Base-by-base conservation (phyloP, 2,329 filamentous ascomycete species). In the Fusarium paranaense region DNA sequence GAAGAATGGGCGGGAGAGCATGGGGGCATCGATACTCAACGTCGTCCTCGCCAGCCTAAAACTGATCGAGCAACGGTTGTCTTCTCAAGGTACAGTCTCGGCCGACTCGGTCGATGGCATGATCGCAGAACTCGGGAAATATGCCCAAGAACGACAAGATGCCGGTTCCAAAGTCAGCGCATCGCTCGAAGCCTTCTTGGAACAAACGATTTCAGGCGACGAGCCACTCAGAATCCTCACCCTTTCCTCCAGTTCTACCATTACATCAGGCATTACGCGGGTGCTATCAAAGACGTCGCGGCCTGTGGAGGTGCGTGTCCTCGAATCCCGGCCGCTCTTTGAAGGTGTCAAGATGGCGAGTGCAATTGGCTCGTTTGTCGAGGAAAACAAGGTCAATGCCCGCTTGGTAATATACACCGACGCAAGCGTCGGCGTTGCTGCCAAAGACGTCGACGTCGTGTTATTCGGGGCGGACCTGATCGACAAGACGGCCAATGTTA, bases 291-390 rank as follows among this genome's bases (percentile, higher is more conserved):
- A 78, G 20, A 72, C 75, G 2, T 78, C 83, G 2, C 78, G 86
- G 9, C 75, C 70, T 0, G 77, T 93, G 10, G 86, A 91, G 59
- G 80, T 94, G 20, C 87, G 86, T 6, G 83, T 94, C 33, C 84
- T 94, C 5, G 92, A 94, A 79, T 93, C 92, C 3, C 85, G 92
- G 1, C 92, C 92, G 0, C 84, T 91, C 1, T 93, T 87, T 72
- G 91, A 94, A 81, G 92, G 91, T 9, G 89, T 89, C 6, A 86
- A 84, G 10, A 85, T 91, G 61, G 90, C 89, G 4, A 83, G 81
- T 14, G 80, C 79, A 4, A 67, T 91, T 72, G 90, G 89, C 6
- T 83, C 82, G n/a, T 81, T 80, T 6, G 68, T 68, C 47, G 56
- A 62, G 5, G 60, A 54, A 25, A 63, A 89, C 72, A 78, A 81